These are phyloP conservation scores for Ziziphus jujuba DNA, from an alignment of 306 rosid genomes.

Conservation along the genomic window DNA sequence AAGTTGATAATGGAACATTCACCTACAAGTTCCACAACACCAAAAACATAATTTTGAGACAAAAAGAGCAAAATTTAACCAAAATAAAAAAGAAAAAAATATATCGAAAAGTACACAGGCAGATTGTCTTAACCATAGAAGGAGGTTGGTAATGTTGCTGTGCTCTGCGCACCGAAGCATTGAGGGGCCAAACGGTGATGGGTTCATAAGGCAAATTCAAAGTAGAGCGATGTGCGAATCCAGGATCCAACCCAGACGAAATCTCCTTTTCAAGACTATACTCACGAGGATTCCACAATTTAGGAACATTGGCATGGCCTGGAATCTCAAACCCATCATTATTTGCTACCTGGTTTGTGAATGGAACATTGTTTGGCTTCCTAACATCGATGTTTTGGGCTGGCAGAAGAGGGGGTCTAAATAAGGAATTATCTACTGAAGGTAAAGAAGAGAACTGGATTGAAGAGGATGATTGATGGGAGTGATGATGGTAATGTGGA, in stretches of 20 bases:
- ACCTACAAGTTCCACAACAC: slow-evolving; percentile 47
- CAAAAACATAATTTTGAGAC: slow-evolving; percentile 3
- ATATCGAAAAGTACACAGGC: neutral
- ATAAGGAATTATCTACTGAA: slow-evolving; percentile 31
- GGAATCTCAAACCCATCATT: slow-evolving; percentile 40
- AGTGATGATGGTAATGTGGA: slow-evolving; percentile 37
- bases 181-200: slow-evolving; percentile 36
- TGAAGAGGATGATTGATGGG: slow-evolving; percentile 38
- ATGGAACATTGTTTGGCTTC: slow-evolving; percentile 31
- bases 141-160: slow-evolving; percentile 46
- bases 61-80: slow-evolving; percentile 8
- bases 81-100: neutral
- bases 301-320: slow-evolving; percentile 36
- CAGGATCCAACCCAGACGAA: slow-evolving; percentile 36
- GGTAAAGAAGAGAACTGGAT: slow-evolving; percentile 33
- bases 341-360: slow-evolving; percentile 16
- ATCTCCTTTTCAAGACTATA: slow-evolving; percentile 37
- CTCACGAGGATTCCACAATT: slow-evolving; percentile 43
- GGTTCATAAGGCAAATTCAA: slow-evolving; percentile 44
- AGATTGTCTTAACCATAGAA: slow-evolving; percentile 43
- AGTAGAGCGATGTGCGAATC: slow-evolving; percentile 42
- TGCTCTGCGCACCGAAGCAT: slow-evolving; percentile 39
- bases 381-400: slow-evolving; percentile 33
- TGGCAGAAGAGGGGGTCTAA: slow-evolving; percentile 31
- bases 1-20: slow-evolving; percentile 48